Conservation (phyloP, 768 basidiomycete genomes). For the Podaxis mareebaensis region DNA sequence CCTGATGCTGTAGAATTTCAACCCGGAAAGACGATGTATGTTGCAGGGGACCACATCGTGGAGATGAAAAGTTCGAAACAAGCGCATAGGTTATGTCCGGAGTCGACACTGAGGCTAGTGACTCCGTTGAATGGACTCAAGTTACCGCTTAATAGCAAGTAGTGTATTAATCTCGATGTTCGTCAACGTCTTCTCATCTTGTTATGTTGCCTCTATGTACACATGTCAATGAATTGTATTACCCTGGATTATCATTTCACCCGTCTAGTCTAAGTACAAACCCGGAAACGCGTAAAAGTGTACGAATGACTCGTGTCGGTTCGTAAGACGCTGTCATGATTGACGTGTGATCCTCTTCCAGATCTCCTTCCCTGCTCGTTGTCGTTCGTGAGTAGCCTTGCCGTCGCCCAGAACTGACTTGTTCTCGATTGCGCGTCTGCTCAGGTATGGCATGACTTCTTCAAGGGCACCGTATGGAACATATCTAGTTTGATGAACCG, state of each 20-base stretch:
- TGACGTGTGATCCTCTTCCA: slow-evolving; percentile 35
- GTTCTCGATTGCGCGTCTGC: slow-evolving; percentile 90
- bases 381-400: slow-evolving; percentile 62
- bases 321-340: not conserved
- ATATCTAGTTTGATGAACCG: slow-evolving; percentile 39
- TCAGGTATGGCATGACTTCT: slow-evolving; percentile 89
- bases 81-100: slow-evolving; percentile 5
- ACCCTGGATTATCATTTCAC: not conserved
- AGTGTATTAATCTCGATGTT: not conserved
- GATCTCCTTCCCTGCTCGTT: slow-evolving; percentile 55
- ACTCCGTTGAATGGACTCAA: not conserved
- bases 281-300: not conserved
- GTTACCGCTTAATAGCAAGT: not conserved
- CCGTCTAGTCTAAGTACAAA: not conserved
- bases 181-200: not conserved
- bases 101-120: slow-evolving; percentile 19
- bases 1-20: not conserved
- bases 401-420: slow-evolving; percentile 81
- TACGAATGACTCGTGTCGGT: not conserved
- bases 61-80: slow-evolving; percentile 1
- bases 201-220: slow-evolving; percentile 5
- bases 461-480: slow-evolving; percentile 74
- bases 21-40: not conserved
- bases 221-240: not conserved
- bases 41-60: not conserved